phyloP scores from a whole-genome alignment of 78 protist genomes.

The Protostelium mycophagum region DNA sequence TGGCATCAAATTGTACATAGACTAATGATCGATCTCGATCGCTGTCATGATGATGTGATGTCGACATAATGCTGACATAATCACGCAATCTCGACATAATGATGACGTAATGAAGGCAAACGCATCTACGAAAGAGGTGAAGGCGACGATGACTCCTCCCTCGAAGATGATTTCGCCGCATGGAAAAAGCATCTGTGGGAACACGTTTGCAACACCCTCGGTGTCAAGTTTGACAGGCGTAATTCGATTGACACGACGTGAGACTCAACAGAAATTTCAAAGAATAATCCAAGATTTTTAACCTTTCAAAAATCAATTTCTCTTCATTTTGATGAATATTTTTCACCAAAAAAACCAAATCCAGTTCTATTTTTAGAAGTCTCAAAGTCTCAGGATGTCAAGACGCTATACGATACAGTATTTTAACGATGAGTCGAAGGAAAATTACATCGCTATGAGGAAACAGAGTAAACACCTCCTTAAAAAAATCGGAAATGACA shows the following conservation, averaged over 20 bases:
- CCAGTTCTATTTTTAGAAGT: neutral
- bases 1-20: too few species aligned
- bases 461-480: neutral
- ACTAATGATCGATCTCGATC: too few species aligned
- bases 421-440: neutral
- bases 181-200: slow-evolving; percentile 78
- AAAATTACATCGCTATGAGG: neutral
- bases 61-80: too few species aligned
- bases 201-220: slow-evolving; percentile 24
- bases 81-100: too few species aligned
- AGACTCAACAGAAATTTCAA: too few species aligned
- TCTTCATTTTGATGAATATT: too few species aligned
- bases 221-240: slow-evolving; percentile 40
- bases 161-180: slow-evolving; percentile 82
- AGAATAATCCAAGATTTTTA: too few species aligned
- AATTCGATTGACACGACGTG: too few species aligned
- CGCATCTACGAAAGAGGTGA: slow-evolving; percentile 58
- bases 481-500: neutral
- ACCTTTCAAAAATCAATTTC: too few species aligned
- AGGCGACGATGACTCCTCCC: slow-evolving; percentile 88
- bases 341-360: too few species aligned
- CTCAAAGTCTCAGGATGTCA: neutral
- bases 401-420: neutral
- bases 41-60: too few species aligned
- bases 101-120: slow-evolving; percentile 4